These are phyloP conservation scores for Trichoderma atrobrunneum DNA, from an alignment of 2,329 filamentous ascomycete genomes.

Conservation along the genomic window DNA sequence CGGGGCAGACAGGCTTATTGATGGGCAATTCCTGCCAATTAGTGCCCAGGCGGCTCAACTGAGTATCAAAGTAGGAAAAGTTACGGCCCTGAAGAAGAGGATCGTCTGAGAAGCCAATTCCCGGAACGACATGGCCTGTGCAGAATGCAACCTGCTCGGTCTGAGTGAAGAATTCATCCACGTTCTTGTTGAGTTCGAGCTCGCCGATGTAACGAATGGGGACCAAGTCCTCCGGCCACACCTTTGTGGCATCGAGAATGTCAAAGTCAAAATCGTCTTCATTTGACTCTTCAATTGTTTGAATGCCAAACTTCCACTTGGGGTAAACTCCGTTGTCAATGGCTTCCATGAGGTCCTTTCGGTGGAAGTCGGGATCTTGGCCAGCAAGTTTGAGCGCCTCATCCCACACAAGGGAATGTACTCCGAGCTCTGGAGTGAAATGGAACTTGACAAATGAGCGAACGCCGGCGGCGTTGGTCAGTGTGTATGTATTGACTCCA, in stretches of 20 bases:
- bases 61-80: constrained; percentile 72
- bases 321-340: constrained; percentile 70
- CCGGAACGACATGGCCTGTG: constrained; percentile 74
- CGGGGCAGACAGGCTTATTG: constrained; percentile 70
- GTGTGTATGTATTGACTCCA: constrained; percentile 74
- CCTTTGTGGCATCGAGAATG: constrained; percentile 79
- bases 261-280: constrained; percentile 82
- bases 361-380: constrained; percentile 78
- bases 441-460: constrained; percentile 75
- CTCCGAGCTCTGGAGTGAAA: constrained; percentile 70
- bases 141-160: constrained; percentile 83
- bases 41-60: constrained; percentile 65
- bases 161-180: constrained; percentile 79
- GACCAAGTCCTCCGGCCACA: constrained; percentile 77
- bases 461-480: constrained; percentile 66
- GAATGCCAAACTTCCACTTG: constrained; percentile 81
- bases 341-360: constrained; percentile 71
- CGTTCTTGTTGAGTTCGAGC: constrained; percentile 73
- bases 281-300: constrained; percentile 67
- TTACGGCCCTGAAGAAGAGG: constrained; percentile 71
- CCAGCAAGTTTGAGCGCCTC: constrained; percentile 73
- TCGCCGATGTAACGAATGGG: constrained; percentile 77
- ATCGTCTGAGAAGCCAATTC: constrained; percentile 72
- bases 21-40: constrained; percentile 79
- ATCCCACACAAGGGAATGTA: constrained; percentile 76